phyloP scores from a whole-genome alignment of 768 basidiomycete species.

The Kwoniella sp. region DNA sequence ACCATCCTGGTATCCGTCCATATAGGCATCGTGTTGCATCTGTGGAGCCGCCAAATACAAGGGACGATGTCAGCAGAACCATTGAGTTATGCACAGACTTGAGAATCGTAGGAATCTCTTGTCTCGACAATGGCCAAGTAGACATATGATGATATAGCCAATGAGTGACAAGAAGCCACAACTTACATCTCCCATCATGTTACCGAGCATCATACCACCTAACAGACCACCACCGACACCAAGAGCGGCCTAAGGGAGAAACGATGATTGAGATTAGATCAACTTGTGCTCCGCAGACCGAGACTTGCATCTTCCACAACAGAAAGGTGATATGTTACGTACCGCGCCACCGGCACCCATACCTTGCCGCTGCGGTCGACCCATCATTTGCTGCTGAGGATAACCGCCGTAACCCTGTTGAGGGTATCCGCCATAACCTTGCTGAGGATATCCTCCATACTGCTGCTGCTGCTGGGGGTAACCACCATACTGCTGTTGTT shows the following conservation, averaged over 20 bases:
- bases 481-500: constrained; percentile 38
- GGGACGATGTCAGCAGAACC: background rate
- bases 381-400: constrained; percentile 24
- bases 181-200: constrained; percentile 46
- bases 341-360: constrained; percentile 49
- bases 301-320: background rate
- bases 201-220: constrained; percentile 49
- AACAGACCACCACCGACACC: constrained; percentile 48
- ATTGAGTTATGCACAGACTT: no score
- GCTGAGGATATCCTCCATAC: constrained; percentile 36
- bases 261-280: background rate
- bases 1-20: constrained; percentile 42
- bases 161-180: background rate
- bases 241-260: constrained; percentile 30
- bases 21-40: constrained; percentile 34
- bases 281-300: no score
- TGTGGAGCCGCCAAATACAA: background rate
- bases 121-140: no score
- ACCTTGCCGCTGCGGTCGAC: constrained; percentile 32
- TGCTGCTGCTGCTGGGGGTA: constrained; percentile 24
- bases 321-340: constrained; percentile 1
- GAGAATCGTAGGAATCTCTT: no score
- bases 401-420: constrained; percentile 29
- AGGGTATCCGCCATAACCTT: constrained; percentile 34
- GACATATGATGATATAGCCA: background rate